Evolutionary conservation across 306 rosid species (phyloP), one percentile per base, ranked within the genome.

Genomic region (Rosa lucieae): DNA sequence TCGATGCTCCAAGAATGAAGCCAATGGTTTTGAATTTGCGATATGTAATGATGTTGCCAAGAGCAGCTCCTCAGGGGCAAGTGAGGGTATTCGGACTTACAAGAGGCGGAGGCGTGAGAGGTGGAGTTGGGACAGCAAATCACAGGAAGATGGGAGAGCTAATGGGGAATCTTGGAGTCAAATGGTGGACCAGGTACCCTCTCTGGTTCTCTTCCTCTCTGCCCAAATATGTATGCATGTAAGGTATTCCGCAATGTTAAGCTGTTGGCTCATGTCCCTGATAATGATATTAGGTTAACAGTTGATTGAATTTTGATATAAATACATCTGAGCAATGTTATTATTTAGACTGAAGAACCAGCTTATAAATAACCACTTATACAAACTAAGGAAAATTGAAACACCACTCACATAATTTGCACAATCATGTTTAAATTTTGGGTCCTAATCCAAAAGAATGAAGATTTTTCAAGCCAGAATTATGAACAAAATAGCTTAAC

Each of bases 31-130:
- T 81, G 77, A 44, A 43, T 49, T 52, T 70, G 78, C 75, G 47
- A 59, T 69, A 74, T 73, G 80, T 56, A 79, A 67, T 76, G 90
- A 75, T 82, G 70, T 70, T 80, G 81, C 73, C 14, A 83, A 82
- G 37, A 77, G 83, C 82, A 66, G 84, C 74, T 86, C 83, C 74
- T 83, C 81, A 4, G 80, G 84, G 52, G 67, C 79, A 56, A 72
- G 70, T 78, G 87, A 85, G 72, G 53, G 82, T 66, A 20, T 93
- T 74, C 85, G 55, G 73, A 96, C 99, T 77, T 93, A 93, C 82
- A 91, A 93, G 91, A 88, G 99, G 92, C 92, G 96, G n/a, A 93
- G 86, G 81, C 84, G 69, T 75, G 77, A 53, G 32, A 90, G 77
- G 84, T 88, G 69, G 4, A 67, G 82, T 69, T 74, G 85, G 58